A percentile compares a stretch with the other conserved stretches of the same genome.
These are phyloP conservation scores for Dioscorea dumetorum DNA, from an alignment of 106 monocot genomes.

Conservation along the genomic window DNA sequence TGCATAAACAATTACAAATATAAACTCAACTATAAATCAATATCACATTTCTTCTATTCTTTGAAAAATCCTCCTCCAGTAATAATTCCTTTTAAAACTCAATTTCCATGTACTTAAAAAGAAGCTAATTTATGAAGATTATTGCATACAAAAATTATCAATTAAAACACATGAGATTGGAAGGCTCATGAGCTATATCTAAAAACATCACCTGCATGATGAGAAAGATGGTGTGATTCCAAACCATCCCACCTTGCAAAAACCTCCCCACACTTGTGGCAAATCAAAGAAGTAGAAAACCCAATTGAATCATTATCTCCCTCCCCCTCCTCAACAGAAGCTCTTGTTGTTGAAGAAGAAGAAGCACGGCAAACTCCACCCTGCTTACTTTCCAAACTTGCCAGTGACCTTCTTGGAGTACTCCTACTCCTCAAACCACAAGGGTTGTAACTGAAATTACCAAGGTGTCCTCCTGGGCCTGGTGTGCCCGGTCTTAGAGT, in stretches of 20 bases:
- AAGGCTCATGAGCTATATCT: too few relatives aligned
- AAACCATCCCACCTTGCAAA: conserved; percentile 61
- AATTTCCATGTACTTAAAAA: too few relatives aligned
- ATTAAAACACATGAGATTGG: too few relatives aligned
- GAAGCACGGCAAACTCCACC: conserved; percentile 10
- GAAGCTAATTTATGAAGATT: too few relatives aligned
- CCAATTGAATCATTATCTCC: background rate
- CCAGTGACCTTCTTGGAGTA: conserved; percentile 34
- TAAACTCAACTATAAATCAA: too few relatives aligned
- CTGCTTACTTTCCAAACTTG: conserved; percentile 10
- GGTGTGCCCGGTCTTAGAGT: conserved; percentile 74
- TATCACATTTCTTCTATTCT: too few relatives aligned
- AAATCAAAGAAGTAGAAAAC: conserved; percentile 20
- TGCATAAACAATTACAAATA: too few relatives aligned
- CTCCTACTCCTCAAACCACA: background rate
- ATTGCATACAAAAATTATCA: too few relatives aligned
- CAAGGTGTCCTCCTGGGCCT: conserved; percentile 44
- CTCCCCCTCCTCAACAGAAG: conserved; percentile 9
- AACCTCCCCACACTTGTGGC: conserved; percentile 81
- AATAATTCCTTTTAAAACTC: too few relatives aligned
- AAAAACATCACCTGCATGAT: conserved; percentile 61
- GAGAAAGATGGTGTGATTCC: conserved; percentile 84
- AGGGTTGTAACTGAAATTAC: conserved; percentile 19
- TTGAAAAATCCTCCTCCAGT: too few relatives aligned
- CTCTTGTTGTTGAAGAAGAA: conserved; percentile 29